Conservation (phyloP, 2,329 filamentous ascomycete genomes). For the Achaetomium macrosporum region DNA sequence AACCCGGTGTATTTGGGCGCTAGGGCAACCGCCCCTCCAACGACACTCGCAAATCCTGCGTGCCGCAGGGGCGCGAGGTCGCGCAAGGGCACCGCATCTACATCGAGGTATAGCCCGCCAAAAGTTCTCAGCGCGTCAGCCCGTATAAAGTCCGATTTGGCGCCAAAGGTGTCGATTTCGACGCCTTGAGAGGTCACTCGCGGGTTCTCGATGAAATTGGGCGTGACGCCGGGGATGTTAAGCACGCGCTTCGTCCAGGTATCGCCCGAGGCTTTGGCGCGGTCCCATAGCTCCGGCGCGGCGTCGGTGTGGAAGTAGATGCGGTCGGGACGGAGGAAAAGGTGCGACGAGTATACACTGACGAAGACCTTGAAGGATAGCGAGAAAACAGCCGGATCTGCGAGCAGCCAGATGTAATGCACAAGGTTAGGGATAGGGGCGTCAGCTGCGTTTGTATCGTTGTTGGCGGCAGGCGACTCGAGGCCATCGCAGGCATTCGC, state of each 20-base stretch:
- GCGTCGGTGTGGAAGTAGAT: slow-evolving; percentile 29
- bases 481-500: slow-evolving; percentile 6
- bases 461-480: neutral
- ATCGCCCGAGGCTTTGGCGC: slow-evolving; percentile 13
- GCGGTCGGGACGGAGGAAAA: slow-evolving; percentile 19
- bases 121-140: slow-evolving; percentile 21
- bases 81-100: slow-evolving; percentile 26
- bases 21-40: slow-evolving; percentile 24
- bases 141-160: slow-evolving; percentile 28
- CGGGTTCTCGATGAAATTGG: slow-evolving; percentile 20
- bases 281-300: slow-evolving; percentile 10
- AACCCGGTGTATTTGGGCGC: slow-evolving; percentile 14
- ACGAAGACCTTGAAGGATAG: slow-evolving; percentile 25
- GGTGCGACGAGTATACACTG: slow-evolving; percentile 24
- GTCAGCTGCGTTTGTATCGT: neutral
- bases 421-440: slow-evolving; percentile 25
- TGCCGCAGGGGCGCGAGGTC: slow-evolving; percentile 20
- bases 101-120: slow-evolving; percentile 29
- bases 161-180: slow-evolving; percentile 19
- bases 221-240: slow-evolving; percentile 17
- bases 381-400: slow-evolving; percentile 16
- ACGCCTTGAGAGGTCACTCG: slow-evolving; percentile 11
- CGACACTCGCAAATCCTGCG: slow-evolving; percentile 25
- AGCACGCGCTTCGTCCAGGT: slow-evolving; percentile 24
- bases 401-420: slow-evolving; percentile 26